phyloP scores from a whole-genome alignment of 2,329 filamentous ascomycete species.

The Lecanosticta acicola region DNA sequence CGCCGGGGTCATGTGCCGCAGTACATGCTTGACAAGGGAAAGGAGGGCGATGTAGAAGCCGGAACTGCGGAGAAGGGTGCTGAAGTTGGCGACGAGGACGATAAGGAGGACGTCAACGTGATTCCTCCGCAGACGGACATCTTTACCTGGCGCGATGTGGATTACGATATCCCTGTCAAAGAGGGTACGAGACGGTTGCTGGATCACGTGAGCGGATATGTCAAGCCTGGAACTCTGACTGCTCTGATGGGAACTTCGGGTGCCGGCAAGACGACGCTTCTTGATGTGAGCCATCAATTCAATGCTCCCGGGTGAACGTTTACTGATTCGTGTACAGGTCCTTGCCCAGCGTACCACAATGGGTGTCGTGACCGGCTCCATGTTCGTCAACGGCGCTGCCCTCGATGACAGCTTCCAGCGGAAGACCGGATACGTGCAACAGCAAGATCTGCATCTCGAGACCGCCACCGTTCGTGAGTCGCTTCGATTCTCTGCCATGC shows the following conservation, averaged over 20 bases:
- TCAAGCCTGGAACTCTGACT: constrained; percentile 43
- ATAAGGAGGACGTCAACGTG: constrained; percentile 33
- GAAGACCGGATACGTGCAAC: constrained; percentile 63
- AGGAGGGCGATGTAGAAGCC: constrained; percentile 33
- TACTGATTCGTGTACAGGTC: constrained; percentile 27
- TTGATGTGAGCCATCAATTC: constrained; percentile 52
- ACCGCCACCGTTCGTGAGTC: constrained; percentile 53
- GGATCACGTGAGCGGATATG: constrained; percentile 50
- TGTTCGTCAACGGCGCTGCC: constrained; percentile 58
- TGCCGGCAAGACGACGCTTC: constrained; percentile 57
- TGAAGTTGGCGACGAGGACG: constrained; percentile 22
- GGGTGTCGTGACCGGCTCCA: constrained; percentile 60
- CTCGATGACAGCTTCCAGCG: constrained; percentile 56
- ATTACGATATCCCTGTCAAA: constrained; percentile 51
- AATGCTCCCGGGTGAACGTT: constrained; percentile 48
- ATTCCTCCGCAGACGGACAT: constrained; percentile 40
- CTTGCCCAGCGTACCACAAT: constrained; percentile 54
- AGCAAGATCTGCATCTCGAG: constrained; percentile 57
- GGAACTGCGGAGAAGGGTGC: constrained; percentile 26
- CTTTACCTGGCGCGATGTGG: constrained; percentile 51
- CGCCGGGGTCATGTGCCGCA: constrained; percentile 38
- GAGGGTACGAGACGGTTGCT: constrained; percentile 48
- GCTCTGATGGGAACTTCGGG: constrained; percentile 30
- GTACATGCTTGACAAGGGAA: constrained; percentile 34
- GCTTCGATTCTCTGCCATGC: constrained; percentile 52